Evolutionary conservation across 176 grass and related monocot genomes (phyloP), one percentile per base, ranked within the genome.

Genomic region (Carex cristatella): DNA sequence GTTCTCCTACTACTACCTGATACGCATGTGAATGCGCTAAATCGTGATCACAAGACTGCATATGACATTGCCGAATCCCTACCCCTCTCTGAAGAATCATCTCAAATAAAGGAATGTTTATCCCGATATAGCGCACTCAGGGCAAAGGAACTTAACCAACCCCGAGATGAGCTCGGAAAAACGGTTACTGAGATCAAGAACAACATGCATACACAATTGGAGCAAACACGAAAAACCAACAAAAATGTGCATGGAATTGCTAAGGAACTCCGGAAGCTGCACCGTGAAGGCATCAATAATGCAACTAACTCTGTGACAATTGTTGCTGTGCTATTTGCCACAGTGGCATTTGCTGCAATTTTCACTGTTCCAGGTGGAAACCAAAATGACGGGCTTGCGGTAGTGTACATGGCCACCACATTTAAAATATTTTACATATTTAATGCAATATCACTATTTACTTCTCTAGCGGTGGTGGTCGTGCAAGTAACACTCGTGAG

Each of bases 121-220:
- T 86, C 91, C 86, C 93, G 92, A 40, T 80, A 95, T 83, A 93
- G 89, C 3, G 91, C 95, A 3, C 81, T 98, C 28, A 87, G 95
- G 81, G 90, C 95, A 32, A 95, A 94, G 68, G 95, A 98, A 80
- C 67, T 98, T 72, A 98, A 98, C 75, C 95, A 98, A 55, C 95
- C 95, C 67, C 88, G 93, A 78, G 95, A 95, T 83, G 95, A 98
- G 62, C 89, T 98, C 33, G 14, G 89, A 65, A 98, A 98, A 69
- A 98, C 95, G 5, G 95, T 98, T 32, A 95, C 93, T 64, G 89
- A 98, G 83, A 98, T 98, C 69, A 98, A 98, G 81, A 98, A 98
- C 80, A 87, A 98, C 88, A 88, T 98, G n/a, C 91, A 98, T 80
- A 95, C 91, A 64, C 95, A 98, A 64, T 86, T 98, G 19, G 95